A percentile compares a stretch with the other conserved stretches of the same genome.
Evolutionary conservation across 1,139 yeast genomes (phyloP).

Genomic region (Debaryomyces nepalensis): DNA sequence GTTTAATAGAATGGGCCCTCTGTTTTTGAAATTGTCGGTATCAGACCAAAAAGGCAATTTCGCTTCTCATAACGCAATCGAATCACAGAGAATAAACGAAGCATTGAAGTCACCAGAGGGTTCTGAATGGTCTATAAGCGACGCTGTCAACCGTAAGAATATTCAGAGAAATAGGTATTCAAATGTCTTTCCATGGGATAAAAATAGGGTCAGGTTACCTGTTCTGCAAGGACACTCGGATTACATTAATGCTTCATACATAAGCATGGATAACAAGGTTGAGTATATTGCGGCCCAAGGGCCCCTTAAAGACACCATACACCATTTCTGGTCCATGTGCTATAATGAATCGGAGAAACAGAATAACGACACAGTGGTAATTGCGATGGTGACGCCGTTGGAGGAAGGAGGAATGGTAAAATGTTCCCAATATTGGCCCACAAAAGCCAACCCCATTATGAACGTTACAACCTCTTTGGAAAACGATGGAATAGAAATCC

Average conservation of each 20-base stretch:
- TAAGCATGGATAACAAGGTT: slow-evolving; percentile 23
- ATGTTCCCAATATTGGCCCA: slow-evolving; percentile 81
- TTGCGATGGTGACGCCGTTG: slow-evolving; percentile 89
- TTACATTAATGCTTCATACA: slow-evolving; percentile 50
- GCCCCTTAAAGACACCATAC: slow-evolving; percentile 64
- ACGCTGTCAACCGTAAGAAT: slow-evolving; percentile 25
- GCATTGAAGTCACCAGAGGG: slow-evolving; percentile 21
- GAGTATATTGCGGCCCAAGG: slow-evolving; percentile 55
- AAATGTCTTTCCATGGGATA: slow-evolving; percentile 51
- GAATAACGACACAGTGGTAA: slow-evolving; percentile 49
- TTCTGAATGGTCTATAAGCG: slow-evolving; percentile 30
- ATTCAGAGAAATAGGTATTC: slow-evolving; percentile 42
- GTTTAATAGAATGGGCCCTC: slow-evolving; percentile 8
- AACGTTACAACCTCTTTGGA: slow-evolving; percentile 25
- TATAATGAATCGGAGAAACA: slow-evolving; percentile 47
- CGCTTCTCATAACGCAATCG: slow-evolving; percentile 21
- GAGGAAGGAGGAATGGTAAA: slow-evolving; percentile 62
- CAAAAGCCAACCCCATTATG: slow-evolving; percentile 20
- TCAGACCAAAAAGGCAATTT: slow-evolving; percentile 20
- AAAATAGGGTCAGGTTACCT: slow-evolving; percentile 39
- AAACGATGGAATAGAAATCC: slow-evolving; percentile 32
- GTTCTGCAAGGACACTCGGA: slow-evolving; percentile 25
- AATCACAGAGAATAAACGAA: slow-evolving; percentile 23
- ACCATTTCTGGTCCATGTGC: slow-evolving; percentile 89
- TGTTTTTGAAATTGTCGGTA: slow-evolving; percentile 4